phyloP scores from a whole-genome alignment of 192 early-diverging fungal genomes.

The Coemansia sp. region DNA sequence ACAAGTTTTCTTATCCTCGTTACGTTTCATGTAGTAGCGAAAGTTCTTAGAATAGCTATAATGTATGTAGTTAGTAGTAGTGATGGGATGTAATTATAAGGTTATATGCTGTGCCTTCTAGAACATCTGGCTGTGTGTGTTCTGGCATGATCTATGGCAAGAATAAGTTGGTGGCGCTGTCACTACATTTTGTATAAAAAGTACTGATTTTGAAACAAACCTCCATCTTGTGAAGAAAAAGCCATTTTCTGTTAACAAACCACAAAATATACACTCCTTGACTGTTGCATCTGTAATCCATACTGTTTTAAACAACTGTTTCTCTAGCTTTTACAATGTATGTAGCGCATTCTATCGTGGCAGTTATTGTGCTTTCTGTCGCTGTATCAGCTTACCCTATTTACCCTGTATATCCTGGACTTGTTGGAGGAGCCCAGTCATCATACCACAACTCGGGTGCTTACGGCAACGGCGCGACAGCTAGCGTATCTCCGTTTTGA shows the following conservation, averaged over 20 bases:
- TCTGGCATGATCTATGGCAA: too few relatives aligned
- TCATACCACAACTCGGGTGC: constrained; percentile 37
- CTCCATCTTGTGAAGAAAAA: too few relatives aligned
- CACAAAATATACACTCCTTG: too few relatives aligned
- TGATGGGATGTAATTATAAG: too few relatives aligned
- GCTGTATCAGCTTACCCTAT: constrained; percentile 17
- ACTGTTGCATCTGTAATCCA: neutral
- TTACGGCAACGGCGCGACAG: constrained; percentile 21
- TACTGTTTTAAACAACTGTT: neutral
- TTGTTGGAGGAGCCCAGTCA: constrained; percentile 7
- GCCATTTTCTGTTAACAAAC: too few relatives aligned
- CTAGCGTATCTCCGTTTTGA: constrained; percentile 24
- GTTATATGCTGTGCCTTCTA: too few relatives aligned
- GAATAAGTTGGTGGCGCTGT: too few relatives aligned
- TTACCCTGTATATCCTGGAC: constrained; percentile 29
- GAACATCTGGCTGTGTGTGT: too few relatives aligned
- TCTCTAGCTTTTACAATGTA: neutral
- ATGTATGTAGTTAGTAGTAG: too few relatives aligned
- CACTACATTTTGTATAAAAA: too few relatives aligned
- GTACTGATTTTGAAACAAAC: too few relatives aligned
- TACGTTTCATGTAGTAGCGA: neutral
- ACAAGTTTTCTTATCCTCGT: neutral
- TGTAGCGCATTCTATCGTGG: neutral
- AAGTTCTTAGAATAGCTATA: neutral
- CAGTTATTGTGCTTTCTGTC: neutral